Percentiles rank a stretch among this genome's conserved stretches.
Evolutionary conservation across 1,139 yeast genomes (phyloP).

Genomic region (Candida freyschussii): DNA sequence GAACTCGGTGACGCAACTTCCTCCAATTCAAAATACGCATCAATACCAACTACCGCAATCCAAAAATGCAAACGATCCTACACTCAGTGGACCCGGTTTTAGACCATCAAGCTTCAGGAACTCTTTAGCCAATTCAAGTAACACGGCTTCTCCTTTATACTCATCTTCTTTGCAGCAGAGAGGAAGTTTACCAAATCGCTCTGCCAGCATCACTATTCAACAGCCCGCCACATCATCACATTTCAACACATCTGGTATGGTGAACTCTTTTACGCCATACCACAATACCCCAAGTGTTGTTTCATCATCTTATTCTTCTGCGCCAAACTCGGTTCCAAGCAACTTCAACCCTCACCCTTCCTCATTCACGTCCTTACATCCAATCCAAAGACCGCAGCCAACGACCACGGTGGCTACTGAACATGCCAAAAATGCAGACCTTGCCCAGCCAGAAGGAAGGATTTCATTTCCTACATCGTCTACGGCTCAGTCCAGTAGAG

Average conservation of each 20-base stretch:
- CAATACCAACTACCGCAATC: conserved; percentile 8
- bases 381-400: conserved; percentile 14
- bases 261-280: conserved; percentile 30
- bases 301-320: conserved; percentile 34
- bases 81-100: conserved; percentile 5
- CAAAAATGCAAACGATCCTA: too few relatives aligned
- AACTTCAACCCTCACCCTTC: conserved; percentile 13
- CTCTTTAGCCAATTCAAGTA: conserved; percentile 1
- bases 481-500: conserved; percentile 3
- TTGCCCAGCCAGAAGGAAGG: conserved; percentile 12
- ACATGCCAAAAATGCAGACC: conserved; percentile 35
- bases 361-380: conserved; percentile 14
- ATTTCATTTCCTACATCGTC: conserved; percentile 6
- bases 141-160: conserved; percentile 2
- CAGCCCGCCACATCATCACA: conserved; percentile 24
- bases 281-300: conserved; percentile 56
- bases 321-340: conserved; percentile 24
- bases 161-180: conserved; percentile 6
- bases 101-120: conserved; percentile 9
- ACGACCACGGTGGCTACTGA: conserved; percentile 46
- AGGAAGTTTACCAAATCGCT: conserved; percentile 10
- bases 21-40: conserved; percentile 2
- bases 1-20: conserved; percentile 8
- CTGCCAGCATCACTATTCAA: conserved; percentile 21
- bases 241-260: conserved; percentile 21